A percentile compares a stretch with the other conserved stretches of the same genome.
Evolutionary conservation across 1,284 basidiomycete genomes (phyloP).

Genomic region (Marasmius sp.): DNA sequence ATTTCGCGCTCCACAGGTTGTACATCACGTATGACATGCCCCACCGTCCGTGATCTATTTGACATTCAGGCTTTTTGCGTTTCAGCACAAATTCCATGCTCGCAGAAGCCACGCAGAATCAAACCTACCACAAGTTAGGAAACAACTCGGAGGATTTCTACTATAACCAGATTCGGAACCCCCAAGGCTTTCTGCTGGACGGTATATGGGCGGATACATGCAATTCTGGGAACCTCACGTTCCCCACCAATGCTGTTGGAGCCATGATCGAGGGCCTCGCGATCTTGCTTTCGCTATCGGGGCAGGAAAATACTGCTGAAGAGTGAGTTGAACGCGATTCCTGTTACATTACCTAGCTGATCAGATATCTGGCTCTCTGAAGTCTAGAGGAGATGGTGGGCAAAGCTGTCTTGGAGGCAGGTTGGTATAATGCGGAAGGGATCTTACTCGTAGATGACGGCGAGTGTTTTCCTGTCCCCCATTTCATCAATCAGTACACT

Average conservation of each 20-base stretch:
- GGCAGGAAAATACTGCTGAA: background rate
- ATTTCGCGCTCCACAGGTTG: background rate
- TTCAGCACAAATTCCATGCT: background rate
- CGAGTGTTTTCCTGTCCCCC: background rate
- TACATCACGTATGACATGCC: background rate
- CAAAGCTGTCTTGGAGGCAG: background rate
- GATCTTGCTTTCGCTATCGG: conserved; percentile 2
- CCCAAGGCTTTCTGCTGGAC: conserved; percentile 7
- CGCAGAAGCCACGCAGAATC: background rate
- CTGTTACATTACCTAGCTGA: too few species aligned
- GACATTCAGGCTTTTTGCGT: background rate
- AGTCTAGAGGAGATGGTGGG: background rate
- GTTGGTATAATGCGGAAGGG: background rate
- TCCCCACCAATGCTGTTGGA: conserved; percentile 3
- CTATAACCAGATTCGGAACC: background rate
- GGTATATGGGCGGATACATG: conserved; percentile 5
- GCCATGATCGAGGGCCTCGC: conserved; percentile 8
- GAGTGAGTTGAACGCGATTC: background rate
- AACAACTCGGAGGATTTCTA: background rate
- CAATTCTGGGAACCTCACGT: background rate
- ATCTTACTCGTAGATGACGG: background rate
- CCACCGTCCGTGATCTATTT: background rate
- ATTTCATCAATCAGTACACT: background rate
- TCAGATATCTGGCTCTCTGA: background rate
- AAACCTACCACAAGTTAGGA: background rate